Conservation (phyloP, 2,329 filamentous ascomycete species). For the Ophiostoma sp. region DNA sequence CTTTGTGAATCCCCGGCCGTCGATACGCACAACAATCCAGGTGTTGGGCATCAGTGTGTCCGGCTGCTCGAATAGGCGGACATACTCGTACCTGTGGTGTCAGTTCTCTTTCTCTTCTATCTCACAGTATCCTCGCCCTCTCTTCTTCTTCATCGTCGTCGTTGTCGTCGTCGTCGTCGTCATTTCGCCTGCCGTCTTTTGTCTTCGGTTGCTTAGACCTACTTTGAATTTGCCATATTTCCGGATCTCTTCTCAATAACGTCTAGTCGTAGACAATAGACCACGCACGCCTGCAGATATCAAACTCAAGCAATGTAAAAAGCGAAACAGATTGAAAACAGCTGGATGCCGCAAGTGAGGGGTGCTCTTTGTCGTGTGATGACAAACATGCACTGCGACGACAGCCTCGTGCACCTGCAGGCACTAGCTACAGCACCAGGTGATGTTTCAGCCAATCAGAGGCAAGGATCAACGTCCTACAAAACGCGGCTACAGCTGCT, state of each 20-base stretch:
- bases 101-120: neutral
- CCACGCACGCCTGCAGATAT: neutral
- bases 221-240: constrained; percentile 31
- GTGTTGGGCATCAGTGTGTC: constrained; percentile 81
- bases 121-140: neutral
- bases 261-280: neutral
- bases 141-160: neutral
- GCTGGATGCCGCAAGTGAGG: neutral
- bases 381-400: constrained; percentile 5
- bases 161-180: neutral
- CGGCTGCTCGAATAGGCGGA: constrained; percentile 78
- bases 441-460: neutral
- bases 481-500: constrained; percentile 4
- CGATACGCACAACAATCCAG: constrained; percentile 91
- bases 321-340: neutral
- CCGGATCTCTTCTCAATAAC: neutral
- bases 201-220: constrained; percentile 21
- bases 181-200: neutral
- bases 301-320: neutral
- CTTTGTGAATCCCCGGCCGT: constrained; percentile 94
- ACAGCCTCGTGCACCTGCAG: constrained; percentile 1
- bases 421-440: constrained; percentile 9
- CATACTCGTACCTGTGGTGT: constrained; percentile 75
- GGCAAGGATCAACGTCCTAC: neutral
- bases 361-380: constrained; percentile 13